Evolutionary conservation across 805 yeast species (phyloP), one percentile per base, ranked within the genome.

Genomic region (Sugiyamaella marilandica): DNA sequence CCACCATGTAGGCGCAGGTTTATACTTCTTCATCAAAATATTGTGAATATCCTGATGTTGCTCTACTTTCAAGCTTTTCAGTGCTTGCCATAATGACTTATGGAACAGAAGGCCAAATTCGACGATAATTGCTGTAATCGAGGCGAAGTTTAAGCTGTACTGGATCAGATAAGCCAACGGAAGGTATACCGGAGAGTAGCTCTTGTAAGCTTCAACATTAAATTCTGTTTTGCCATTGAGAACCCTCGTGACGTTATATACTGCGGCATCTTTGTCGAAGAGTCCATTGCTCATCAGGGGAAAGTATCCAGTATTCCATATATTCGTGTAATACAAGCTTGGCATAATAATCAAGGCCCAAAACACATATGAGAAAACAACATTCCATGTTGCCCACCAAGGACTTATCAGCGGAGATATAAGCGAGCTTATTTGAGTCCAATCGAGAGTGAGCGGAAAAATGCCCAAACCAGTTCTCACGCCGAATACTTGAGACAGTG

Each of bases 281-380:
- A 82, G 62, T 8, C 68, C 64, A 62, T 80, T 80, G n/a, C 81
- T 70, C 62, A 80, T 72, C 59, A 82, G 76, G 35, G 88, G 88
- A 62, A 83, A 67, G 67, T 75, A 82, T 57, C 78, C 74, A n/a
- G 82, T 76, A 63, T 78, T 78, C 80, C 82, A 80, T 43, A 75
- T 72, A 68, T 83, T 82, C 13, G 77, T 73, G 59, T 77, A 72
- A 63, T 80, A 77, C 31, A 82, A 59, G 7, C 74, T 76, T 13
- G 59, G 59, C 10, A 52, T 76, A 16, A 78, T 67, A 24, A 74
- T 57, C 54, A 80, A 62, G 65, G 67, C 43, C 18, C 80, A 75
- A 62, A 78, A 78, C 50, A 79, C 70, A 41, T 80, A 67, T 45
- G 80, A 55, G 24, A 52, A 21, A 68, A n/a, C 74, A 71, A 41